Conservation (phyloP, 805 yeast species). For the Wickerhamomyces hampshirensis region DNA sequence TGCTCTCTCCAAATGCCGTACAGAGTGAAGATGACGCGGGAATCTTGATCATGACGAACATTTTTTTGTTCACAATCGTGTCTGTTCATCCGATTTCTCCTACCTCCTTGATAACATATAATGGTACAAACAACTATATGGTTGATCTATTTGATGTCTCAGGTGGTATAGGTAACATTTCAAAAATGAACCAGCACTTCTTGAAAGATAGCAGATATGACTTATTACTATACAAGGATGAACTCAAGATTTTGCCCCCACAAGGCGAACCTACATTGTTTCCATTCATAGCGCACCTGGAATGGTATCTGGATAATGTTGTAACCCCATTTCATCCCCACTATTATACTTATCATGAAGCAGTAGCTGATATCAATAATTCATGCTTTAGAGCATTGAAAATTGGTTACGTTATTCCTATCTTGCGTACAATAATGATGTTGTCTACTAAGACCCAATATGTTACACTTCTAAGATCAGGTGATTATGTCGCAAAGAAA, state of each 20-base stretch:
- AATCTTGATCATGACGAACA: conserved; percentile 13
- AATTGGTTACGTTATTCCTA: conserved; percentile 19
- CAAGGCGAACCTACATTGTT: conserved; percentile 5
- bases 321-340: conserved; percentile 2
- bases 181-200: conserved; percentile 2
- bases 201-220: conserved; percentile 12
- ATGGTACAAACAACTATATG: conserved; percentile 8
- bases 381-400: conserved; percentile 16
- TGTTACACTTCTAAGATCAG: conserved; percentile 8
- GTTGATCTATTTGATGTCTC: conserved; percentile 17
- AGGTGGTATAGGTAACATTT: conserved; percentile 6
- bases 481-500: conserved; percentile 20
- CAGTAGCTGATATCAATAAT: conserved; percentile 14
- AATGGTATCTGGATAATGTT: conserved; percentile 7
- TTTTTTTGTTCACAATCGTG: conserved; percentile 17
- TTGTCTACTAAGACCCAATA: conserved; percentile 7
- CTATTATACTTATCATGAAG: conserved; percentile 6
- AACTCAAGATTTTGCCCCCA: conserved; percentile 8
- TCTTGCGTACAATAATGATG: conserved; percentile 11
- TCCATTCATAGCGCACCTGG: conserved; percentile 14
- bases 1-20: conserved; percentile 1
- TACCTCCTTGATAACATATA: conserved; percentile 6
- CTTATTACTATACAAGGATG: conserved; percentile 11
- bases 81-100: conserved; percentile 19
- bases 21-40: conserved; percentile 9